Evolutionary conservation across 2,329 filamentous ascomycete genomes (phyloP).

Genomic region (Periconia sp.): DNA sequence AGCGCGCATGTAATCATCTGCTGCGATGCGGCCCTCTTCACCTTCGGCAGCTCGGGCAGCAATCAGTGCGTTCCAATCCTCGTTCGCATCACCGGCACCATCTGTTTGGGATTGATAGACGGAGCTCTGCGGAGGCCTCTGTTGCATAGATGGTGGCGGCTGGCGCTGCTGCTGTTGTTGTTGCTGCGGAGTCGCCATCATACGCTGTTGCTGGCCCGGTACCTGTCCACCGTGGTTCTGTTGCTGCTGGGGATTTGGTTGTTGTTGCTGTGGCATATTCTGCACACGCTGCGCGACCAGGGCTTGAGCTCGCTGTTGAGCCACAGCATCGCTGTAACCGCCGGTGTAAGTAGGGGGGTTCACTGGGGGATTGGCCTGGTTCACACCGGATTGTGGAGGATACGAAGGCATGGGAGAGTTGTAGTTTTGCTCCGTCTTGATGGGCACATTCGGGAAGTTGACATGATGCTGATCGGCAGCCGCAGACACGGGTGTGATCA

Average conservation of each 20-base stretch:
- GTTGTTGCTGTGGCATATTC: constrained; percentile 30
- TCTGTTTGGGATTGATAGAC: constrained; percentile 68
- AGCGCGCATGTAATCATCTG: constrained; percentile 69
- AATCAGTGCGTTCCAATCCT: constrained; percentile 60
- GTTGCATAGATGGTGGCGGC: constrained; percentile 40
- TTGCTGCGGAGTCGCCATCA: constrained; percentile 22
- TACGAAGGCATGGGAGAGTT: constrained; percentile 31
- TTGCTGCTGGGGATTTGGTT: constrained; percentile 31
- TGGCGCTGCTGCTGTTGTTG: constrained; percentile 33
- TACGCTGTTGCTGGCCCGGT: constrained; percentile 30
- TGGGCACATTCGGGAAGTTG: constrained; percentile 41
- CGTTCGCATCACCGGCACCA: constrained; percentile 66
- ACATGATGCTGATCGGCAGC: constrained; percentile 25
- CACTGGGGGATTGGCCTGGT: constrained; percentile 27
- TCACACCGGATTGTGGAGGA: constrained; percentile 11
- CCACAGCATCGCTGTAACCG: constrained; percentile 48
- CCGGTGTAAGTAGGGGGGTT: constrained; percentile 37
- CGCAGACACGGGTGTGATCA: constrained; percentile 30
- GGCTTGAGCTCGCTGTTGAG: constrained; percentile 57
- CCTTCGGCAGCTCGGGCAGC: constrained; percentile 59
- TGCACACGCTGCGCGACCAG: constrained; percentile 46
- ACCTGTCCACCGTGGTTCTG: constrained; percentile 29
- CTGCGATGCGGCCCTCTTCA: constrained; percentile 52
- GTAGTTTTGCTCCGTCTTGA: constrained; percentile 55
- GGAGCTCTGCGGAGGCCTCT: constrained; percentile 43